A percentile compares a stretch with the other conserved stretches of the same genome.
phyloP scores from a whole-genome alignment of 1,284 basidiomycete species.

The Trichosporon ovoides region DNA sequence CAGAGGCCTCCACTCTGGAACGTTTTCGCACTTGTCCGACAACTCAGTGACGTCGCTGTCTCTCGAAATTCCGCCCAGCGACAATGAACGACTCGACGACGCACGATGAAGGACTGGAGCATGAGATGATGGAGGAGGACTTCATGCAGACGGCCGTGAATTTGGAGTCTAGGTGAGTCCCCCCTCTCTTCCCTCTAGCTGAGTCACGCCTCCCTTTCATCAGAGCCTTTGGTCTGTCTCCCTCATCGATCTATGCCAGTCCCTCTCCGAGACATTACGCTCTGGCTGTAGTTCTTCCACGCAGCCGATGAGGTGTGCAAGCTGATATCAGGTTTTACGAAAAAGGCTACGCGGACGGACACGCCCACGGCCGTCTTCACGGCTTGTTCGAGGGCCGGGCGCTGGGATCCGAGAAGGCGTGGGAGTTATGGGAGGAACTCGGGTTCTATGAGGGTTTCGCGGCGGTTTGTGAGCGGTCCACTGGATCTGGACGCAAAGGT shows the following conservation, averaged over 20 bases:
- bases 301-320: neutral
- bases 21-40: too few relatives aligned
- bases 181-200: neutral
- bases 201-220: neutral
- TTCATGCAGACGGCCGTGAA: slow-evolving; percentile 14
- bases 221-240: too few relatives aligned
- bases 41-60: too few relatives aligned
- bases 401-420: slow-evolving; percentile 83
- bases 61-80: too few relatives aligned
- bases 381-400: slow-evolving; percentile 89
- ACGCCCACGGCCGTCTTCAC: slow-evolving; percentile 77
- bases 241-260: too few relatives aligned
- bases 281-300: neutral
- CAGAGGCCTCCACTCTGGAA: too few relatives aligned
- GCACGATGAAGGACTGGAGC: neutral
- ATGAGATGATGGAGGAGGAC: neutral
- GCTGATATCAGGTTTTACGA: slow-evolving; percentile 64
- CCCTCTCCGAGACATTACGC: too few relatives aligned
- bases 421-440: slow-evolving; percentile 94
- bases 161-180: slow-evolving; percentile 16
- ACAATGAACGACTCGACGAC: too few relatives aligned
- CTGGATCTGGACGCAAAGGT: slow-evolving; percentile 20
- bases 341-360: slow-evolving; percentile 68
- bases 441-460: slow-evolving; percentile 88
- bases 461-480: slow-evolving; percentile 57